Evolutionary conservation across 1,284 basidiomycete genomes (phyloP).

Genomic region (Leccinum insolens): DNA sequence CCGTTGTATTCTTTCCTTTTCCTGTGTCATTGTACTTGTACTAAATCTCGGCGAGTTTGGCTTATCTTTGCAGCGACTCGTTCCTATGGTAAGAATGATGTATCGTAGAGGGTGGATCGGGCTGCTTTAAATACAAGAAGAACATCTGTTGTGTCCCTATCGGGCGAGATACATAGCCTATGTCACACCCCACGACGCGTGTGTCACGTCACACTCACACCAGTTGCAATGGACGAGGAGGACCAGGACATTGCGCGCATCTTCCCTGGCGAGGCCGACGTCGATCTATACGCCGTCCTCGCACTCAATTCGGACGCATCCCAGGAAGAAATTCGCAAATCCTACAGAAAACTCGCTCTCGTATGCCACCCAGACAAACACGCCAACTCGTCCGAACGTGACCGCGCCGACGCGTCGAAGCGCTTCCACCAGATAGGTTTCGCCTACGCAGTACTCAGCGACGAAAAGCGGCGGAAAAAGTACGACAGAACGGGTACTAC

Average conservation of each 20-base stretch:
- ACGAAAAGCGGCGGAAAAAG: constrained; percentile 71
- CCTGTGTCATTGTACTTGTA: too few species aligned
- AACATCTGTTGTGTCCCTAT: constrained; percentile 9
- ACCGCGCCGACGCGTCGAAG: constrained; percentile 63
- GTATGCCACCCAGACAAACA: constrained; percentile 90
- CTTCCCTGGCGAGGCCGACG: constrained; percentile 69
- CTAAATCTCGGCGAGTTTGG: too few species aligned
- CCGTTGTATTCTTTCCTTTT: too few species aligned
- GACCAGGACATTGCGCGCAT: constrained; percentile 75
- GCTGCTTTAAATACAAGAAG: constrained; percentile 19
- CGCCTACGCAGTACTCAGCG: constrained; percentile 84
- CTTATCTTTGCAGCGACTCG: too few species aligned
- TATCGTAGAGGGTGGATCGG: neutral
- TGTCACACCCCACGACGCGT: constrained; percentile 11
- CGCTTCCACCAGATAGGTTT: constrained; percentile 92
- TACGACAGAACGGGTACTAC: constrained; percentile 88
- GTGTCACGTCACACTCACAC: neutral
- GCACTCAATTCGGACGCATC: constrained; percentile 55
- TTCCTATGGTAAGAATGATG: constrained; percentile 1
- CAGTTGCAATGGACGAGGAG: constrained; percentile 54
- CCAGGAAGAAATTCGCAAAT: constrained; percentile 73
- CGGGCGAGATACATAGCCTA: constrained; percentile 3
- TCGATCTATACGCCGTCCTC: constrained; percentile 80
- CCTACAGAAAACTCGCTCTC: constrained; percentile 86
- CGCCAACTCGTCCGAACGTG: constrained; percentile 56